Base-by-base conservation (phyloP, 192 early-diverging fungal genomes). In the Backusella sp. region DNA sequence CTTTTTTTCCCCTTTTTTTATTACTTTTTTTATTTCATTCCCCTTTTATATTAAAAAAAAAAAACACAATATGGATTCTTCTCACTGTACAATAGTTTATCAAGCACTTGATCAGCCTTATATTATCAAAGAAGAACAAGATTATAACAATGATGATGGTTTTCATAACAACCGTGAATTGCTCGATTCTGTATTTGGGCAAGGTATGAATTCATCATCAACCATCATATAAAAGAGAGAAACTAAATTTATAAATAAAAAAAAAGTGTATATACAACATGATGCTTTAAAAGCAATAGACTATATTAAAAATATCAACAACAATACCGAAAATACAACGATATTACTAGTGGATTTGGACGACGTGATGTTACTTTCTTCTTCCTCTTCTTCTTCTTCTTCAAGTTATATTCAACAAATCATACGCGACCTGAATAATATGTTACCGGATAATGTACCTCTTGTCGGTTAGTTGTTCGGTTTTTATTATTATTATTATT, bases 261-360 rank as follows among this genome's bases (percentile, higher is more conserved):
- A 8, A 72, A 68, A 23, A 75, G 75, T 76, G 14, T 69, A 39
- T 39, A 28, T 76, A 49, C 44, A 70, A 46, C 37, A 66, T 21
- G 52, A 76, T 76, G 36, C 46, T 21, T n/a, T 66, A 26, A 46
- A 59, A 52, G 75, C 75, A n/a, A 39, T 76, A 37, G 75, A 68
- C 5, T 52, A 52, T 59, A 49, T 67, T 23, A 76, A 69, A 69
- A 14, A 68, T 39, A 28, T 14, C 42, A 68, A 52, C 36, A n/a
- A 23, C 32, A 36, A 34, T 37, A 66, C 19, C 17, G n/a, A 28
- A 37, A 26, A 3, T 15, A 46, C 67, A 8, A 70, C 75, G n/a
- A 32, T 76, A 15, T 21, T 76, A 53, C 14, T 76, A 17, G 37
- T 76, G 12, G 75, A 76, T 41, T 56, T 76, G 11, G 75, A 76